Evolutionary conservation across 441 rosid genomes (phyloP), one percentile per base, ranked within the genome.

Genomic region (Adansonia rubrostipa): DNA sequence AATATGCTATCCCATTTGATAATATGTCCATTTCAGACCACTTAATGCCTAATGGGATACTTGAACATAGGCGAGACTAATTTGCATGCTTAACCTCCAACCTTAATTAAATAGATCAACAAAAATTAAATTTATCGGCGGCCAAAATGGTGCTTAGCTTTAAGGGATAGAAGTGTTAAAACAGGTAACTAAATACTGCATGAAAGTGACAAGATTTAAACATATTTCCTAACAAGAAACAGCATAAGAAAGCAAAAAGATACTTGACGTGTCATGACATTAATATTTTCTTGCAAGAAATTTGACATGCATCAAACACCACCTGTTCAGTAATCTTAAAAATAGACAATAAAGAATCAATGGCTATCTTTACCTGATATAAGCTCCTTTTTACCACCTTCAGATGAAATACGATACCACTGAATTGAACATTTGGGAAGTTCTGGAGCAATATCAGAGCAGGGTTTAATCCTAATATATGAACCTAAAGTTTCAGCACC

Each of bases 401-500:
- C 98, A 70, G 95, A 82, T 79, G 92, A 86, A 71, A 91, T 83
- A 33, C 97, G 96, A 79, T 89, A 92, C 98, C 99, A 96, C 73
- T 93, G 98, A 68, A 92, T 85, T 53, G 80, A 86, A 36, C 94
- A 94, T 53, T 85, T 81, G 7, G 96, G 88, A 78, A 93, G 89
- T 72, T 89, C 98, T 47, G 90, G 95, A 82, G 90, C 90, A 83
- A 85, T 73, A 79, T 87, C 86, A 78, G 89, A 89, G 88, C 95
- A 85, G 76, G 92, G 86, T 78, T 82, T 81, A 70, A 96, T 87
- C 81, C 79, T 88, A 74, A 96, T 86, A 85, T 79, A 89, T 47
- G 93, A 92, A 80, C 99, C 98, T 77, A 96, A 83, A 68, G 91
- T 84, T 88, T 96, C 99, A 72, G 89, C 84, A 51, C 99, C 98